Conservation (phyloP, 106 monocot genomes). For the Alisma plantagoaquatica region DNA sequence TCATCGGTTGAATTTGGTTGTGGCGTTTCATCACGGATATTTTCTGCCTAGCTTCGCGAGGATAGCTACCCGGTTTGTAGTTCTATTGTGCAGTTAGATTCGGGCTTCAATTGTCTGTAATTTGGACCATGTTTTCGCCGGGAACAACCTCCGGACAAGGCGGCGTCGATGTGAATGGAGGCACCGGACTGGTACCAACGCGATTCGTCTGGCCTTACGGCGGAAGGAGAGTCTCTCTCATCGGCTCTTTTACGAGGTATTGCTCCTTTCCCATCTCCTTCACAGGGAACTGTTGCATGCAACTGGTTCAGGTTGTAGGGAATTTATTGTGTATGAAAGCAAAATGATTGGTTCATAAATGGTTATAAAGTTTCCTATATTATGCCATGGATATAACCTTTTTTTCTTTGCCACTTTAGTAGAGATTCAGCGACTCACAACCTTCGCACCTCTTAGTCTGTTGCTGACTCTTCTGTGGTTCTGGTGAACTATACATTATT, state of each 20-base stretch:
- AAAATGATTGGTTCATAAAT: no score
- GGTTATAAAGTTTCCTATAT: no score
- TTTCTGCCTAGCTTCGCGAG: no score
- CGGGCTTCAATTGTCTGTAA: no score
- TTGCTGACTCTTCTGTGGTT: background rate
- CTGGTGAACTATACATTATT: background rate
- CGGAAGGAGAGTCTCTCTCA: slow-evolving; percentile 47
- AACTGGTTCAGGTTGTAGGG: no score
- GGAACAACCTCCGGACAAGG: slow-evolving; percentile 24
- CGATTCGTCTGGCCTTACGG: slow-evolving; percentile 73
- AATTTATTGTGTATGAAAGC: no score
- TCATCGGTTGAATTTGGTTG: no score
- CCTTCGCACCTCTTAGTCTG: background rate
- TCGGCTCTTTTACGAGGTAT: slow-evolving; percentile 69
- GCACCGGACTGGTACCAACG: slow-evolving; percentile 28
- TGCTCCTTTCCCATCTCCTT: no score
- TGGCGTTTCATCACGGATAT: no score
- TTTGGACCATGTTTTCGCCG: slow-evolving; percentile 13
- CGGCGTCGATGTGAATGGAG: slow-evolving; percentile 14
- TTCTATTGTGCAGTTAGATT: no score
- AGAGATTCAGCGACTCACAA: background rate
- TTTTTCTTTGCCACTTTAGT: background rate
- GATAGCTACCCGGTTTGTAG: background rate
- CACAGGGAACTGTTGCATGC: background rate
- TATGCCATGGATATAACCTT: no score